Conservation (phyloP, 768 basidiomycete genomes). For the Podaxis sp. region DNA sequence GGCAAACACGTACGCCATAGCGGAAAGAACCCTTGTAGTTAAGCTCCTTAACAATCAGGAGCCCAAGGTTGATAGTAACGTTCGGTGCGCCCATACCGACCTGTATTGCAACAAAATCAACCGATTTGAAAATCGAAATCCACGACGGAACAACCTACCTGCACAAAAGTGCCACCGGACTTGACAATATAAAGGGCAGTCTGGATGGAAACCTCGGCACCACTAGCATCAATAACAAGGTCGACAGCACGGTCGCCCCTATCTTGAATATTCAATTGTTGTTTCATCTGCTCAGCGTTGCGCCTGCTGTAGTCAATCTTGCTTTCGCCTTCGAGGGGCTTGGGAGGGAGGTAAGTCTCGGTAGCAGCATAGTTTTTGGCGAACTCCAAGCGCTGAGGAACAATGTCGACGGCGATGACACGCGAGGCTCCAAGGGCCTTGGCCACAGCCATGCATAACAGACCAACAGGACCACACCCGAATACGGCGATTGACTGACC, state of each 20-base stretch:
- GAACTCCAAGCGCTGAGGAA: conserved; percentile 76
- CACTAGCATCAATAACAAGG: conserved; percentile 88
- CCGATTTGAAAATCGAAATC: neutral
- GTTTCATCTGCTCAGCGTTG: conserved; percentile 66
- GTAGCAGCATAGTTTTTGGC: conserved; percentile 85
- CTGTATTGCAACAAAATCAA: conserved; percentile 30
- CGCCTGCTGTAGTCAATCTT: conserved; percentile 71
- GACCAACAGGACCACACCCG: conserved; percentile 86
- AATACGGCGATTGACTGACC: conserved; percentile 81
- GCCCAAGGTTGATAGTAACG: conserved; percentile 69
- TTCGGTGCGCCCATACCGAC: conserved; percentile 88
- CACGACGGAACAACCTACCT: conserved; percentile 37
- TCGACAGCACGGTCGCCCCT: conserved; percentile 75
- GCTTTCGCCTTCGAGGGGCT: conserved; percentile 61
- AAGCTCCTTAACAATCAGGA: conserved; percentile 76
- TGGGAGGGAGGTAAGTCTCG: conserved; percentile 65
- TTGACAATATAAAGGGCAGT: conserved; percentile 77
- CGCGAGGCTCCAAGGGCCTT: conserved; percentile 87
- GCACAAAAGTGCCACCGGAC: conserved; percentile 73
- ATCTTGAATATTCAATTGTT: conserved; percentile 65
- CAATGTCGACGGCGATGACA: conserved; percentile 83
- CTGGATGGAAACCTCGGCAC: conserved; percentile 91
- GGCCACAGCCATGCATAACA: conserved; percentile 94
- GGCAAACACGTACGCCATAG: conserved; percentile 57
- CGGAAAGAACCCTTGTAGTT: conserved; percentile 91